Conservation (phyloP, 2,329 filamentous ascomycete genomes). For the Claviceps cyperi region DNA sequence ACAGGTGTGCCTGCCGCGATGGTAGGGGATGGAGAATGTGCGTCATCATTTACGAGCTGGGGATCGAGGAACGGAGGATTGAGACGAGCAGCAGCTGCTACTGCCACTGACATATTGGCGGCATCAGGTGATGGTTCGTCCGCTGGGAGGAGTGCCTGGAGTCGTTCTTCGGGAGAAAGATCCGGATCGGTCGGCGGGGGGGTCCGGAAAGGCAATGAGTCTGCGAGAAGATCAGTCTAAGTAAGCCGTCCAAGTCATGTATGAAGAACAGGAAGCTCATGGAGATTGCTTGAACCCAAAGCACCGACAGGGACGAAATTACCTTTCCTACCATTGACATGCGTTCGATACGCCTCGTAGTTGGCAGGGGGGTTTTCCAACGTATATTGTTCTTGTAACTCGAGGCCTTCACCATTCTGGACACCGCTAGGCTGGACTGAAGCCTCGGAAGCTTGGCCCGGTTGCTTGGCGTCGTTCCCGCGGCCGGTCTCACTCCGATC, state of each 20-base stretch:
- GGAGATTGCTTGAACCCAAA: conserved; percentile 6
- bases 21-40: conserved; percentile 17
- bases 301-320: not conserved
- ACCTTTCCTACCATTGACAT: conserved; percentile 14
- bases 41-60: conserved; percentile 23
- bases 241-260: not conserved
- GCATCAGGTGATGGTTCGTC: conserved; percentile 26
- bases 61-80: conserved; percentile 41
- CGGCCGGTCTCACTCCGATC: conserved; percentile 49
- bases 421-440: conserved; percentile 13
- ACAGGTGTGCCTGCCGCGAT: conserved; percentile 8
- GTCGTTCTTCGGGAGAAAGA: conserved; percentile 33
- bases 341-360: conserved; percentile 25
- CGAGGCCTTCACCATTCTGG: conserved; percentile 26
- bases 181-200: conserved; percentile 17
- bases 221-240: not conserved
- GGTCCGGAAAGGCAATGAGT: conserved; percentile 10
- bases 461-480: conserved; percentile 22
- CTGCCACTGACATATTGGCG: conserved; percentile 39
- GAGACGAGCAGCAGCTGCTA: conserved; percentile 40
- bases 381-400: conserved; percentile 44
- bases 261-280: not conserved
- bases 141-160: conserved; percentile 30
- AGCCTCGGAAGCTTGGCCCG: conserved; percentile 13
- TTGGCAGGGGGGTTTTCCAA: conserved; percentile 39